Base-by-base conservation (phyloP, 192 early-diverging fungal species). In the Backusella circina region DNA sequence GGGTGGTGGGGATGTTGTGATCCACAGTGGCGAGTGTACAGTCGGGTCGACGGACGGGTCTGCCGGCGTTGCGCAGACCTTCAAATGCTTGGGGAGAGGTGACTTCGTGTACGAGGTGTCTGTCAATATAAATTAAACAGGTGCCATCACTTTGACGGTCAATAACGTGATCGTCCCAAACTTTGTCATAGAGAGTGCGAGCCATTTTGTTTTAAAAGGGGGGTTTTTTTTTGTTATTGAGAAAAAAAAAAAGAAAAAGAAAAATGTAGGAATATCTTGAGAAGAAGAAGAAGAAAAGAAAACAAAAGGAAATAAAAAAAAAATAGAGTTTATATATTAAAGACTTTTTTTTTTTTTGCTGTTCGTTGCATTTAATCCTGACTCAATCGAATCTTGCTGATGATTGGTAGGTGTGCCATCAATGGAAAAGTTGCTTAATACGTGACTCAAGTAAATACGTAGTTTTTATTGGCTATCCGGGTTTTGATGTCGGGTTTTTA, bases 41-140 rank as follows among this genome's bases (percentile, higher is more conserved):
- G 79, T 92, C 91, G 3, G 84, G 79, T 23, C 91, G 78, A 70
- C 91, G 85, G 0, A 92, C 91, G 28, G 72, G 57, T 16, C 91
- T 76, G 30, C 54, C 61, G 0, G 91, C 88, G 71, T 86, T 87
- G 13, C 84, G 79, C 12, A 92, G 83, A 39, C 91, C 91, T 79
- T 92, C 91, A 76, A 90, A 92, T 26, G 91, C 91, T 72, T 91
- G 88, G 2, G 90, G 90, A 26, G 84, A 86, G 21, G 90, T 91
- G 41, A 91, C 90, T 77, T 88, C 89, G 78, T 92, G 91, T 36
- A 91, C 89, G 38, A 92, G 82, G 73, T 92, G 91, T 35, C 91
- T 75, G 79, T 92, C 91, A 79, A 92, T 91, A 82, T 90, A 92
- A 47, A 92, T 85, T 38, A 92, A 79, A 79, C 81, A 82, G 10